These are phyloP conservation scores for Pichia sp. DNA, from an alignment of 1,139 yeast species.

Conservation along the genomic window DNA sequence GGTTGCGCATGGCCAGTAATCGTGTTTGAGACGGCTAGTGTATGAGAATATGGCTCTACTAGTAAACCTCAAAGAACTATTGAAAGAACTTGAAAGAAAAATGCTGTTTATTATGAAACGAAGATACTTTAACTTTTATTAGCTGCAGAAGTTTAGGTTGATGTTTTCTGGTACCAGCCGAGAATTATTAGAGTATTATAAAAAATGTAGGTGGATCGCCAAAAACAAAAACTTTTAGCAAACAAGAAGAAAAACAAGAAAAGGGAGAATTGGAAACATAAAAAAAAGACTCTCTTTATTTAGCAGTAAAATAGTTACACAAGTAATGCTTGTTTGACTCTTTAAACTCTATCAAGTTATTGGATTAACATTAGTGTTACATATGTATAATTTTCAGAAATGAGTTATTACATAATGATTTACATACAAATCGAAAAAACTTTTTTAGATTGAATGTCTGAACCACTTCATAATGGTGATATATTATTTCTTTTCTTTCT, in stretches of 20 bases:
- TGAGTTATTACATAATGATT: conserved; percentile 49
- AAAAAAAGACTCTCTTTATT: conserved; percentile 28
- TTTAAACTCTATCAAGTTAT: conserved; percentile 30
- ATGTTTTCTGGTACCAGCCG: no score
- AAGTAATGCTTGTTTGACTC: conserved; percentile 45
- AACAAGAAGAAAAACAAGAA: not conserved
- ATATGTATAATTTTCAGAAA: conserved; percentile 36
- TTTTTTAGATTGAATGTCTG: not conserved
- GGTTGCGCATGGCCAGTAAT: not conserved
- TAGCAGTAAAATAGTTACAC: conserved; percentile 54
- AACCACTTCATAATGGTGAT: not conserved
- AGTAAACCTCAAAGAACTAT: no score
- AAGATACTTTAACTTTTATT: no score
- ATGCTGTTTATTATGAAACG: no score
- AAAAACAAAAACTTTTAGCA: no score
- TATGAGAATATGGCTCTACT: no score
- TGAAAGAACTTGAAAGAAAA: no score
- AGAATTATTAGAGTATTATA: no score
- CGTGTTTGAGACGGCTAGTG: no score
- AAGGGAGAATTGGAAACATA: not conserved
- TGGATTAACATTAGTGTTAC: not conserved
- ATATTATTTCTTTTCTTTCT: not conserved
- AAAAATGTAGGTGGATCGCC: no score
- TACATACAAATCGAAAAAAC: conserved; percentile 17
- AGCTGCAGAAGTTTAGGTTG: no score